Evolutionary conservation across 495 filamentous ascomycete genomes (phyloP).

Genomic region (Aspergillus baeticus): DNA sequence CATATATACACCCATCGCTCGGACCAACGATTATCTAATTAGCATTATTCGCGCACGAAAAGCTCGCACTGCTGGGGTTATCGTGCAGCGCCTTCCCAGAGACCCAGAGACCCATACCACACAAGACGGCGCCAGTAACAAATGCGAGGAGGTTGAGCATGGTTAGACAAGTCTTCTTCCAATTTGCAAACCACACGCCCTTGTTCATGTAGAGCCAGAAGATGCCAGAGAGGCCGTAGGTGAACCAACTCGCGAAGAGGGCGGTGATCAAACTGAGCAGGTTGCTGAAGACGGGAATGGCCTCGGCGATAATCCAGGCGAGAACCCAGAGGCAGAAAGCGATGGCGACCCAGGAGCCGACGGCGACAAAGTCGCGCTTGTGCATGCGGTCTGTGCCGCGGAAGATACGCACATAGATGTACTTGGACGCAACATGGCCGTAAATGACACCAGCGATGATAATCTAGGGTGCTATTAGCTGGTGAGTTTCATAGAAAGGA

Average conservation of each 20-base stretch:
- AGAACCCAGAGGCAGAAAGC: conserved; percentile 57
- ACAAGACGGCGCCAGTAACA: conserved; percentile 35
- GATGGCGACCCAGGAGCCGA: conserved; percentile 58
- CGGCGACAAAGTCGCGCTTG: conserved; percentile 51
- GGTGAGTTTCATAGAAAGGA: not conserved
- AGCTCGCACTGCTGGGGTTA: conserved; percentile 36
- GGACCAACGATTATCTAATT: not conserved
- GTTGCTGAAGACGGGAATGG: conserved; percentile 71
- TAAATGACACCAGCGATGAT: conserved; percentile 65
- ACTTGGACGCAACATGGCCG: conserved; percentile 61
- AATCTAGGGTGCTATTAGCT: conserved; percentile 34
- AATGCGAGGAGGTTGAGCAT: conserved; percentile 33
- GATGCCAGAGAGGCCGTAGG: conserved; percentile 39
- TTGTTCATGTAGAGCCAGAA: conserved; percentile 47
- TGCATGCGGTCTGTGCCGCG: conserved; percentile 59
- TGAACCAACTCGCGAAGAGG: conserved; percentile 37
- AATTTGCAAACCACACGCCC: conserved; percentile 33
- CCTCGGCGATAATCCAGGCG: conserved; percentile 70
- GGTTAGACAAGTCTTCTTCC: conserved; percentile 36
- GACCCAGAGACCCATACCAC: conserved; percentile 43
- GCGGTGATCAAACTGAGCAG: conserved; percentile 54
- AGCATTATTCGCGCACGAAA: conserved; percentile 45
- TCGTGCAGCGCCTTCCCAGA: conserved; percentile 43
- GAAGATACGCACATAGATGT: conserved; percentile 64
- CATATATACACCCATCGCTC: not conserved